A percentile compares a stretch with the other conserved stretches of the same genome.
phyloP scores from a whole-genome alignment of 495 filamentous ascomycete species.

The Lichenothelia convexa region DNA sequence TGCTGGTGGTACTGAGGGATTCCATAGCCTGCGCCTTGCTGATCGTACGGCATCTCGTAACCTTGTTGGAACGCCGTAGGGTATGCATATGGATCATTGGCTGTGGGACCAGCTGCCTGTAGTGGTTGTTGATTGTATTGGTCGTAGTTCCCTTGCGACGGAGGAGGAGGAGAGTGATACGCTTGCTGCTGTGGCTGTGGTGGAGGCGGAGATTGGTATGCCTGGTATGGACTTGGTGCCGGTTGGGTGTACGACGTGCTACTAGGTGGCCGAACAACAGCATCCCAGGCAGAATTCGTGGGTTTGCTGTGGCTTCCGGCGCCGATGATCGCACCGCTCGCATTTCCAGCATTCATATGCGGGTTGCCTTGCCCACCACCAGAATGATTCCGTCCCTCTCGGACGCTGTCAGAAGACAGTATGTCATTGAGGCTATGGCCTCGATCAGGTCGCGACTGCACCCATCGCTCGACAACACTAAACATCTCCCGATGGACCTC shows the following conservation, averaged over 20 bases:
- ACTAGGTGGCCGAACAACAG: not conserved
- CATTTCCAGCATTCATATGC: not conserved
- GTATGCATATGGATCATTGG: conserved; percentile 11
- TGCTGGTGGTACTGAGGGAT: conserved; percentile 1
- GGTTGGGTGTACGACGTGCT: not conserved
- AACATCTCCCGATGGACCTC: conserved; percentile 82
- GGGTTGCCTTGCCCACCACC: conserved; percentile 10
- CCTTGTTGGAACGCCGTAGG: conserved; percentile 22
- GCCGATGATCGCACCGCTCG: not conserved
- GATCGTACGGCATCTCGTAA: conserved; percentile 15
- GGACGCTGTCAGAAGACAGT: conserved; percentile 66
- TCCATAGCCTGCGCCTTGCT: conserved; percentile 3
- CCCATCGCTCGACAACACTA: conserved; percentile 61
- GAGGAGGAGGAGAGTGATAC: not conserved
- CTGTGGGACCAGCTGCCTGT: conserved; percentile 4
- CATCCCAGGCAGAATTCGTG: not conserved
- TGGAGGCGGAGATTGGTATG: not conserved
- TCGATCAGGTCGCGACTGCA: conserved; percentile 40
- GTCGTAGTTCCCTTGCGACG: conserved; percentile 7
- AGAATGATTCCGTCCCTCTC: conserved; percentile 54
- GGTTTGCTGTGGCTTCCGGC: not conserved
- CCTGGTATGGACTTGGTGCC: not conserved
- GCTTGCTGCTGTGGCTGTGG: not conserved
- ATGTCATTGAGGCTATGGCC: conserved; percentile 44
- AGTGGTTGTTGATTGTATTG: conserved; percentile 8